A percentile compares a stretch with the other conserved stretches of the same genome.
These are phyloP conservation scores for Tylopilus vinaceipallidus DNA, from an alignment of 768 basidiomycete species.

Conservation along the genomic window DNA sequence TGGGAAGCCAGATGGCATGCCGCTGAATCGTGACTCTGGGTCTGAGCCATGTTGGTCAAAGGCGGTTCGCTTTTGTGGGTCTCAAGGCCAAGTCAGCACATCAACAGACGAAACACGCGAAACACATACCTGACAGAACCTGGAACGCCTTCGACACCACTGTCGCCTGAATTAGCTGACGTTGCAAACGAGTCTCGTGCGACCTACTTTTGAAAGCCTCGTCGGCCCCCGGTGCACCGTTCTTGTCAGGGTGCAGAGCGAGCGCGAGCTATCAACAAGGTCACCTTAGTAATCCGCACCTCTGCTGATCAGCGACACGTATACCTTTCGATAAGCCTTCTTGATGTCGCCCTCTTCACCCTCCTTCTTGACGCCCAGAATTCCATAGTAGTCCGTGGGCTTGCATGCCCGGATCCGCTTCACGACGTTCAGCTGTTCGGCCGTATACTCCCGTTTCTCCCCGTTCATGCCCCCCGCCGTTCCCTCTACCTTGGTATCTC, in stretches of 20 bases:
- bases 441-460: conserved; percentile 83
- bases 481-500: conserved; percentile 39
- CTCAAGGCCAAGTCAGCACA: conserved; percentile 34
- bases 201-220: conserved; percentile 94
- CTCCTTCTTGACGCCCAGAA: conserved; percentile 72
- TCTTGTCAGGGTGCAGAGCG: conserved; percentile 89
- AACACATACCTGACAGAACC: conserved; percentile 69
- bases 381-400: conserved; percentile 91
- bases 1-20: conserved; percentile 55
- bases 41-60: conserved; percentile 86
- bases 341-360: conserved; percentile 86
- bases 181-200: not conserved
- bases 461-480: conserved; percentile 63
- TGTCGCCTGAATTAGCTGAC: conserved; percentile 31
- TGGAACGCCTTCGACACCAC: conserved; percentile 99
- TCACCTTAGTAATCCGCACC: conserved; percentile 6
- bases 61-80: conserved; percentile 84
- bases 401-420: conserved; percentile 84
- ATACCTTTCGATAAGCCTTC: conserved; percentile 94
- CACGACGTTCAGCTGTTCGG: conserved; percentile 80
- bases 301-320: conserved; percentile 21
- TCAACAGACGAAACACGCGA: not conserved
- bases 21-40: conserved; percentile 79
- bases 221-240: conserved; percentile 96
- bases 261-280: conserved; percentile 66